A percentile compares a stretch with the other conserved stretches of the same genome.
Conservation (phyloP, 331 rosid species). For the Phaseolus coccineus region DNA sequence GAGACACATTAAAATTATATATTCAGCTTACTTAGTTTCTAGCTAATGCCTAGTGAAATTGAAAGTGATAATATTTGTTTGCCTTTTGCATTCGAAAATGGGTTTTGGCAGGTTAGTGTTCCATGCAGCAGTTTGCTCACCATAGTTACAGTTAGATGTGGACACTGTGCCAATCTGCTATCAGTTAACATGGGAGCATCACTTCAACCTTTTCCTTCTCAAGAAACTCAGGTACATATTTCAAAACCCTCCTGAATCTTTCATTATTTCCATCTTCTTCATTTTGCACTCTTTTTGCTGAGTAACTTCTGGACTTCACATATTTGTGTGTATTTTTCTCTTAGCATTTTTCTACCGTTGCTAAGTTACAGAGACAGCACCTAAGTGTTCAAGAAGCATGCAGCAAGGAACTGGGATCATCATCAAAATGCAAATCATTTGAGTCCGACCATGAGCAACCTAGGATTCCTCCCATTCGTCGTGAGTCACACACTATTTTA, state of each 20-base stretch:
- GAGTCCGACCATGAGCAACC: constrained; percentile 70
- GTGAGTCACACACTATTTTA: constrained; percentile 57
- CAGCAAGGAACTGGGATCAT: constrained; percentile 67
- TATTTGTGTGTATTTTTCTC: background rate
- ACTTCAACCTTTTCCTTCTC: constrained; percentile 68
- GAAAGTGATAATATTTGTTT: constrained; percentile 20
- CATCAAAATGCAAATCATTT: constrained; percentile 68
- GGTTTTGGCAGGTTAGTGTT: constrained; percentile 84
- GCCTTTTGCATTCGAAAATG: constrained; percentile 37
- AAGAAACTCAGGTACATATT: constrained; percentile 65
- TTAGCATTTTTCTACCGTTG: constrained; percentile 7
- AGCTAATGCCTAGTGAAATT: background rate
- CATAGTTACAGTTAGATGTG: constrained; percentile 93
- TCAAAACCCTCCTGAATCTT: background rate
- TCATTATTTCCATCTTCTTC: background rate
- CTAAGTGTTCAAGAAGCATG: constrained; percentile 61
- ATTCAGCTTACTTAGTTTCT: background rate
- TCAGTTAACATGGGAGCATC: constrained; percentile 84
- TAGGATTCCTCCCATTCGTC: constrained; percentile 86
- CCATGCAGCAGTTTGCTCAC: constrained; percentile 80
- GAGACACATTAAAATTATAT: constrained; percentile 13
- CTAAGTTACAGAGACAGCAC: constrained; percentile 65
- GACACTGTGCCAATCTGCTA: constrained; percentile 92
- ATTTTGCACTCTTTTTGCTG: background rate
- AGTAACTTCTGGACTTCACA: background rate